Percentiles rank a stretch among this genome's conserved stretches.
Evolutionary conservation across 2,329 filamentous ascomycete species (phyloP).

Genomic region (Diaporthe sp.): DNA sequence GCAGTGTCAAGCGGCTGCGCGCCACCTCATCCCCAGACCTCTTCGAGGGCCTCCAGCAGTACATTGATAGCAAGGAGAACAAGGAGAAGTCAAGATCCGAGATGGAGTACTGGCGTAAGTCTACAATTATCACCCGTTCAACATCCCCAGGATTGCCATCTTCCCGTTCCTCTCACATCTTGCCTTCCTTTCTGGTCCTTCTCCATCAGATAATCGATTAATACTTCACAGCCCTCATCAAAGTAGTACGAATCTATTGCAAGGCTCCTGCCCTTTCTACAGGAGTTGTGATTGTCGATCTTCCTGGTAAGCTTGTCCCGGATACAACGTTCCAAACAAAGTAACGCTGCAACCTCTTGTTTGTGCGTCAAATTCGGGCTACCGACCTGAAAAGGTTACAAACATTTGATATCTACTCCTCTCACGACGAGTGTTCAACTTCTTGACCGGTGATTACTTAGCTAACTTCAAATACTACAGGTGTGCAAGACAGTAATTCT

Average conservation of each 20-base stretch:
- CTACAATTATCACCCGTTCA: not conserved
- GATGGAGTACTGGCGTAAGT: conserved; percentile 52
- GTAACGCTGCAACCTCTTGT: too few species aligned
- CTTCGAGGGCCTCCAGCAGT: conserved; percentile 56
- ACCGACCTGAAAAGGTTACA: too few species aligned
- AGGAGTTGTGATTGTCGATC: conserved; percentile 53
- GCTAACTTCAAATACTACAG: not conserved
- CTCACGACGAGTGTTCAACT: not conserved
- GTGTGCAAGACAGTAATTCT: conserved; percentile 67
- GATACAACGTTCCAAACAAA: not conserved
- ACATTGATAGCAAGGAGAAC: conserved; percentile 64
- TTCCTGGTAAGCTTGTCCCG: conserved; percentile 55
- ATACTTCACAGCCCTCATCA: conserved; percentile 53
- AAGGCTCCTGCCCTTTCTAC: conserved; percentile 47
- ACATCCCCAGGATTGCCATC: too few species aligned
- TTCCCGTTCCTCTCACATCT: too few species aligned
- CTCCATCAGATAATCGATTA: not conserved
- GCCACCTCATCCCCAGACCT: conserved; percentile 52
- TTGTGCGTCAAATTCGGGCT: too few species aligned
- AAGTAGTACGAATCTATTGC: conserved; percentile 55
- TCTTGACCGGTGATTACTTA: not conserved
- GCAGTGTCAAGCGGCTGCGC: conserved; percentile 52
- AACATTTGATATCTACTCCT: too few species aligned
- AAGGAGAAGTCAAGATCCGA: conserved; percentile 44
- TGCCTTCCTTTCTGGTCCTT: not conserved